Evolutionary conservation across 1,284 basidiomycete species (phyloP), one percentile per base, ranked within the genome.

Genomic region (Cystobasidium sp.): DNA sequence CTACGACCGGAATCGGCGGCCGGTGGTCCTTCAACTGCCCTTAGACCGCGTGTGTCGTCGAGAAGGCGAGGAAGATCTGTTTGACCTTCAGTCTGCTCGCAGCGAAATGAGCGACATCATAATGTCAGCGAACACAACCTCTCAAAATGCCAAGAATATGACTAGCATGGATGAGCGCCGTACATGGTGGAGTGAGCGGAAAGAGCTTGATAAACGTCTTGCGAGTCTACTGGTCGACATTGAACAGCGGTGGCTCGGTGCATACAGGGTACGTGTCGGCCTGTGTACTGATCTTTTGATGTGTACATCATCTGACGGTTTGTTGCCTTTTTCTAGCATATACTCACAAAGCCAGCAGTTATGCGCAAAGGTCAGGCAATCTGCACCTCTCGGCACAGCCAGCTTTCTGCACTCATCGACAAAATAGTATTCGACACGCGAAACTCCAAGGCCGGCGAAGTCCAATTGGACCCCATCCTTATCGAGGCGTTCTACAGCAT

Each of bases 241-340:
- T 47, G 96, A 99, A 81, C 93, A 92, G 79, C 93, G 91, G 79
- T 99, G 97, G 97, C 85, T 99, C 3, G 96, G 97, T 1, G 94
- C 91, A 24, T 98, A 97, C 88, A 98, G 98, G 88, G 94, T 93
- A 64, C 47, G 84, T 80, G 22, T 68, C 43, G 20, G 31, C 31
- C 31, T 31, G 2, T 31, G 5, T 31, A 31, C 31, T 31, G 31
- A 31, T 31, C 31, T 31, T 2, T 31, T 31, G 31, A 31, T 31
- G 31, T 31, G 1, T 1, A 31, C 31, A 31, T 31, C 31, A 31
- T 31, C 31, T 31, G 31, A 31, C 31, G 5, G 5, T 31, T 31
- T 2, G 5, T 5, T 31, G 31, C 31, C 31, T 31, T 31, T 5
- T 31, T 31, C 31, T 31, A 31, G 31, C 31, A 31, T 31, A 31